Conservation (phyloP, 2,329 filamentous ascomycete genomes). For the Ambrosiella xylebori region DNA sequence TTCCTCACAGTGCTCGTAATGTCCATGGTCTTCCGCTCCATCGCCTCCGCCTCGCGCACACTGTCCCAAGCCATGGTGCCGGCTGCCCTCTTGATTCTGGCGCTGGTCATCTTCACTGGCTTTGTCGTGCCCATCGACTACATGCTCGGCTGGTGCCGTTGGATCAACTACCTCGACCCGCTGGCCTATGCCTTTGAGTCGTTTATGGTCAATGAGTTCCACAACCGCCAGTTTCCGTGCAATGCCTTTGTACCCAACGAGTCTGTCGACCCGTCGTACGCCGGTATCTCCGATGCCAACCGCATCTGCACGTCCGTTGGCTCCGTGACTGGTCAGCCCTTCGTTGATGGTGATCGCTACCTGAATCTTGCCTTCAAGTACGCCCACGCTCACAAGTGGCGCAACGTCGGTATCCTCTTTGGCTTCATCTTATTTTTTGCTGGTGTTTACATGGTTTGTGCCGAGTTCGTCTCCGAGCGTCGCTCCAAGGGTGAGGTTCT, state of each 20-base stretch:
- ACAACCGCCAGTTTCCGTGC: constrained; percentile 41
- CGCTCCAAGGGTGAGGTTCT: constrained; percentile 64
- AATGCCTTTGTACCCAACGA: constrained; percentile 28
- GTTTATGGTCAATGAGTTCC: constrained; percentile 63
- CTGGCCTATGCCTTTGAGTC: constrained; percentile 67
- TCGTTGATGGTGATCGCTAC: constrained; percentile 42
- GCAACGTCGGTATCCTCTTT: constrained; percentile 53
- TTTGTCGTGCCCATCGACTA: constrained; percentile 49
- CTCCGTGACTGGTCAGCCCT: constrained; percentile 31
- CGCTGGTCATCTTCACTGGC: constrained; percentile 52
- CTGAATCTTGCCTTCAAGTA: constrained; percentile 39
- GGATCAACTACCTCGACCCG: constrained; percentile 70
- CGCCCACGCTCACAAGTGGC: constrained; percentile 42
- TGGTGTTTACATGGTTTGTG: constrained; percentile 41
- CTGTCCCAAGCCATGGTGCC: constrained; percentile 47
- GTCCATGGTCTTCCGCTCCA: constrained; percentile 74
- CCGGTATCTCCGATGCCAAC: constrained; percentile 21
- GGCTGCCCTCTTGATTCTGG: constrained; percentile 43
- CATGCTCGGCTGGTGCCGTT: constrained; percentile 66
- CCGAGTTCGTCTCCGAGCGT: constrained; percentile 46
- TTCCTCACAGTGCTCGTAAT: constrained; percentile 59
- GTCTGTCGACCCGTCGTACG: constrained; percentile 21
- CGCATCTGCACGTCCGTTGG: constrained; percentile 43
- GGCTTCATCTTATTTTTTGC: constrained; percentile 48
- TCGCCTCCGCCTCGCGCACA: constrained; percentile 59